Conservation (phyloP, 2,329 filamentous ascomycete genomes). For the Cladophialophora bantiana region DNA sequence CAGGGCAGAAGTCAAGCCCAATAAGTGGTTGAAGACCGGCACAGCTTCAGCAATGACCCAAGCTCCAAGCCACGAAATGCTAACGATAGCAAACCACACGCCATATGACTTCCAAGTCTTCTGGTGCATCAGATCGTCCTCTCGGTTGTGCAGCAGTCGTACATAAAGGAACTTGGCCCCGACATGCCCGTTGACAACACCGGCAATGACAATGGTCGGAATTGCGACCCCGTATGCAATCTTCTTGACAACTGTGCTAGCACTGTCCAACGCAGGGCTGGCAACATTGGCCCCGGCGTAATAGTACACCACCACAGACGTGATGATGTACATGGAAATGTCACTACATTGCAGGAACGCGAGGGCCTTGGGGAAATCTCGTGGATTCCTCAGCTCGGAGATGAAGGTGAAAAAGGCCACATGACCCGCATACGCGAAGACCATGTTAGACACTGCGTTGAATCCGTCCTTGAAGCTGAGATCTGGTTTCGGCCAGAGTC, state of each 20-base stretch:
- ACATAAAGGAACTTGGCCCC: constrained; percentile 71
- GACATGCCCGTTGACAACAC: constrained; percentile 73
- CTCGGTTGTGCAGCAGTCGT: constrained; percentile 60
- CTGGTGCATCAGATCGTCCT: constrained; percentile 61
- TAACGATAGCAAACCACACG: constrained; percentile 66
- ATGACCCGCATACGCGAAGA: constrained; percentile 72
- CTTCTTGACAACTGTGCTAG: constrained; percentile 64
- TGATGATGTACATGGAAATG: constrained; percentile 68
- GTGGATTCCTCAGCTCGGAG: constrained; percentile 67
- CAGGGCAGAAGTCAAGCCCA: constrained; percentile 68
- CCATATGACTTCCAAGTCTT: constrained; percentile 60
- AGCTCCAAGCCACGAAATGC: constrained; percentile 64
- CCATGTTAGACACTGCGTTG: constrained; percentile 70
- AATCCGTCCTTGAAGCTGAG: constrained; percentile 64
- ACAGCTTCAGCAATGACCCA: constrained; percentile 74
- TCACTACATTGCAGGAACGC: constrained; percentile 66
- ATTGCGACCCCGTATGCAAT: constrained; percentile 72
- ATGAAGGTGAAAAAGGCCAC: constrained; percentile 73
- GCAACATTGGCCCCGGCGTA: constrained; percentile 68
- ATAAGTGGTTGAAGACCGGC: constrained; percentile 71
- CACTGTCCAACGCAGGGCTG: constrained; percentile 72
- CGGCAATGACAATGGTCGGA: constrained; percentile 74
- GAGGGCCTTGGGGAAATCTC: constrained; percentile 69
- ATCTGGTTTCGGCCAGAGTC: constrained; percentile 49
- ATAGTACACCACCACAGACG: constrained; percentile 72